These are phyloP conservation scores for Candida sanyaensis DNA, from an alignment of 1,139 yeast genomes.

Conservation along the genomic window DNA sequence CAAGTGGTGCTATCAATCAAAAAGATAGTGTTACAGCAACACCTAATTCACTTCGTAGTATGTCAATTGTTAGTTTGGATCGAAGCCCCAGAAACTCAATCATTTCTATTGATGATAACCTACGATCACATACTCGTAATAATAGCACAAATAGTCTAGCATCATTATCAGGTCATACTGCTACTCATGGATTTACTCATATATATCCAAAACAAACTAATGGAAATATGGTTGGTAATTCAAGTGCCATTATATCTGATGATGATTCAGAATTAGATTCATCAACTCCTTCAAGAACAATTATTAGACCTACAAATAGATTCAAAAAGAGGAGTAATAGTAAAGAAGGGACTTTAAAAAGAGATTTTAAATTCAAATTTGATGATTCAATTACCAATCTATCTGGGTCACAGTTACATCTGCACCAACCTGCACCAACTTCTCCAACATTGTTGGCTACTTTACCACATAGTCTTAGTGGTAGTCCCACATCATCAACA, in stretches of 20 bases:
- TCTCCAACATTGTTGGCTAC: conserved; percentile 17
- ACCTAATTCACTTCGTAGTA: conserved; percentile 27
- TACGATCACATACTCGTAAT: conserved; percentile 31
- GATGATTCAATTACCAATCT: conserved; percentile 16
- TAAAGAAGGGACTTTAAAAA: conserved; percentile 18
- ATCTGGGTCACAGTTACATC: conserved; percentile 8
- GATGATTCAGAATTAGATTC: conserved; percentile 37
- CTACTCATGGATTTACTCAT: conserved; percentile 1
- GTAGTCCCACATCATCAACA: conserved; percentile 11
- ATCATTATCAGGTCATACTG: conserved; percentile 15
- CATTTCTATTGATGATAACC: conserved; percentile 39
- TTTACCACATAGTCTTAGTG: conserved; percentile 21
- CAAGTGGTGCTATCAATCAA: neutral
- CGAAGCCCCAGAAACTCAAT: conserved; percentile 44
- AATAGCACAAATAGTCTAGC: conserved; percentile 35
- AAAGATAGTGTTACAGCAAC: conserved; percentile 12
- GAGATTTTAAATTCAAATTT: conserved; percentile 36
- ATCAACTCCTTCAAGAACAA: conserved; percentile 19
- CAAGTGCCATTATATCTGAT: conserved; percentile 31
- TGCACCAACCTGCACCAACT: conserved; percentile 9
- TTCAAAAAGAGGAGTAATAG: conserved; percentile 13
- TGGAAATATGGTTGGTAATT: conserved; percentile 6
- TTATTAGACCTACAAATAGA: conserved; percentile 20
- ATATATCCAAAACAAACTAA: conserved; percentile 2
- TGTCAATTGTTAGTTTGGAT: conserved; percentile 42